phyloP scores from a whole-genome alignment of 2,329 filamentous ascomycete species.

The Trichoderma sp. region DNA sequence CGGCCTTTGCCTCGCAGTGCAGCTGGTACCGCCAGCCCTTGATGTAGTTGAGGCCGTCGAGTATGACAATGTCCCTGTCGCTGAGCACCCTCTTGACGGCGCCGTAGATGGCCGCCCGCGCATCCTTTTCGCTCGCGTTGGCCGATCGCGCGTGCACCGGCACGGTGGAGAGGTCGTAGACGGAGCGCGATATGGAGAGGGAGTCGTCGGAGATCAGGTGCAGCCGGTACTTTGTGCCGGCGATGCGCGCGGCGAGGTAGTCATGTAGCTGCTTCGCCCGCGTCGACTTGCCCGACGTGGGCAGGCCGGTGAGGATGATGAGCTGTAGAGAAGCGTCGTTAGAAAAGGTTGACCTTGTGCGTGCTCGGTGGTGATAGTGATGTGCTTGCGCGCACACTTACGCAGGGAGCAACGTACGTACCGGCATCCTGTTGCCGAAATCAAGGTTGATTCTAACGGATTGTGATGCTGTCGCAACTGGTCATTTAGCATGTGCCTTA shows the following conservation, averaged over 20 bases:
- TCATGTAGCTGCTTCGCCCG: conserved; percentile 66
- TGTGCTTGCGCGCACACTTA: conserved; percentile 8
- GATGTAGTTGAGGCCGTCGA: conserved; percentile 84
- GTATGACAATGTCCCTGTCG: conserved; percentile 73
- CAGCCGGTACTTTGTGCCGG: conserved; percentile 59
- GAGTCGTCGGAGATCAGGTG: conserved; percentile 75
- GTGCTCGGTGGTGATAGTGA: background rate
- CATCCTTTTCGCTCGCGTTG: conserved; percentile 78
- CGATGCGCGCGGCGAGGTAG: conserved; percentile 63
- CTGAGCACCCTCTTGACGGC: conserved; percentile 76
- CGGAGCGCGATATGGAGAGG: conserved; percentile 68
- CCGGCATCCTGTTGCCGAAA: conserved; percentile 29
- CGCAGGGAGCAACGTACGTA: conserved; percentile 28
- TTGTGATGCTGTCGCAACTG: background rate
- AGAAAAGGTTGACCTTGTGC: background rate
- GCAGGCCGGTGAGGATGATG: conserved; percentile 67
- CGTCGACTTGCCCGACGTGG: conserved; percentile 69
- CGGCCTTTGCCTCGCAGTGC: conserved; percentile 80
- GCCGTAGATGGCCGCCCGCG: conserved; percentile 72
- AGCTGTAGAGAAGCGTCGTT: conserved; percentile 49
- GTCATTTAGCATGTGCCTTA: too few relatives aligned
- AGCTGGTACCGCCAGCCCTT: conserved; percentile 88
- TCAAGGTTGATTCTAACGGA: background rate
- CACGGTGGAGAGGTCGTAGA: conserved; percentile 67
- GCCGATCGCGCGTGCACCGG: conserved; percentile 67